phyloP scores from a whole-genome alignment of 2,329 filamentous ascomycete genomes.

The Pseudogymnoascus sp. region DNA sequence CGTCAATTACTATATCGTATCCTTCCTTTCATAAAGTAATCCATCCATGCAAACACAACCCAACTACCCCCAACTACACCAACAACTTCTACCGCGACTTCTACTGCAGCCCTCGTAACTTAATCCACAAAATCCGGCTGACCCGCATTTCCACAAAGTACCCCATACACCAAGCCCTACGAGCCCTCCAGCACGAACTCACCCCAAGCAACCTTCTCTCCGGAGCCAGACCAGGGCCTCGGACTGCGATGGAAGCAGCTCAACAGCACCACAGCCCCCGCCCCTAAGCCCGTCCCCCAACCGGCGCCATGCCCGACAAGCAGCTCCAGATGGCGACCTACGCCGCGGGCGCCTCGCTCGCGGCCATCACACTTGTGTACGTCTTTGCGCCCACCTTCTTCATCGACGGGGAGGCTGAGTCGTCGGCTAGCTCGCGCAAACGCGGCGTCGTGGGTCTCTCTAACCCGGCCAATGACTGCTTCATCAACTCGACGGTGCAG shows the following conservation, averaged over 20 bases:
- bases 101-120: background rate
- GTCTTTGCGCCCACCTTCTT: constrained; percentile 97
- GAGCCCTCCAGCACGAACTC: background rate
- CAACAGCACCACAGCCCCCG: background rate
- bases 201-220: background rate
- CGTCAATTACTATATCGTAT: background rate
- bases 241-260: background rate
- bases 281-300: background rate
- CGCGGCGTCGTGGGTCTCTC: constrained; percentile 81
- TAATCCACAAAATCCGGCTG: background rate
- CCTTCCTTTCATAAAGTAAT: background rate
- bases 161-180: background rate
- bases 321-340: constrained; percentile 81
- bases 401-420: constrained; percentile 70
- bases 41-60: background rate
- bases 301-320: constrained; percentile 65
- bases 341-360: constrained; percentile 89
- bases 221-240: background rate
- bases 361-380: constrained; percentile 90
- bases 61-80: background rate
- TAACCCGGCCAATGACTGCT: constrained; percentile 92
- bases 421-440: constrained; percentile 52
- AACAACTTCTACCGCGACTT: background rate
- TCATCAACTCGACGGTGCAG: constrained; percentile 95
- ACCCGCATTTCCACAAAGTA: background rate